These are phyloP conservation scores for Termitomyces heimii DNA, from an alignment of 768 basidiomycete genomes.

Conservation along the genomic window DNA sequence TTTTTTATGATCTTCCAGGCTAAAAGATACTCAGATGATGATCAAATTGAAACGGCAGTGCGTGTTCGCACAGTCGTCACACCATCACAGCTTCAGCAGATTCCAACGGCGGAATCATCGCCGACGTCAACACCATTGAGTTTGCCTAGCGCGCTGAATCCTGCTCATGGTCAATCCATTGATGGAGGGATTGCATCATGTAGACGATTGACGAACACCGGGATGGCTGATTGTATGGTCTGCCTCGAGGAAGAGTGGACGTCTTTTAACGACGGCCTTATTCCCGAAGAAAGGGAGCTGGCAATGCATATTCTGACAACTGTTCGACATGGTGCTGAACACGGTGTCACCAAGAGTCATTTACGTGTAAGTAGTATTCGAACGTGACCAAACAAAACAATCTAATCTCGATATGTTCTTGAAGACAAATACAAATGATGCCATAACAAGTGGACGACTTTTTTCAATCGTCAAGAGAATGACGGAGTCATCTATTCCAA, in stretches of 20 bases:
- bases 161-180: constrained; percentile 37
- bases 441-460: constrained; percentile 17
- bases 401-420: not conserved
- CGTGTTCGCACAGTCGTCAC: constrained; percentile 34
- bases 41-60: constrained; percentile 73
- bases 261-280: constrained; percentile 21
- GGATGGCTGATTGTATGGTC: constrained; percentile 35
- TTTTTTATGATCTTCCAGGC: not conserved
- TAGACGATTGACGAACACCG: constrained; percentile 22
- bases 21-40: constrained; percentile 52
- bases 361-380: constrained; percentile 27
- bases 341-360: constrained; percentile 32
- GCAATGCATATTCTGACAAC: constrained; percentile 29
- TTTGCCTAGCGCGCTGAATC: constrained; percentile 13
- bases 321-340: constrained; percentile 28
- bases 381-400: not conserved
- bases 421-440: constrained; percentile 12
- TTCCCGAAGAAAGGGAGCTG: constrained; percentile 20
- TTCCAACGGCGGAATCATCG: constrained; percentile 13
- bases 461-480: constrained; percentile 33
- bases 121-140: constrained; percentile 11
- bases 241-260: constrained; percentile 40
- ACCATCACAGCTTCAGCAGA: constrained; percentile 9
- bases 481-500: constrained; percentile 42
- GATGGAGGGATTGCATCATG: constrained; percentile 47